A percentile compares a stretch with the other conserved stretches of the same genome.
Conservation (phyloP, 2,329 filamentous ascomycete genomes). For the Colletotrichum tofieldiae region DNA sequence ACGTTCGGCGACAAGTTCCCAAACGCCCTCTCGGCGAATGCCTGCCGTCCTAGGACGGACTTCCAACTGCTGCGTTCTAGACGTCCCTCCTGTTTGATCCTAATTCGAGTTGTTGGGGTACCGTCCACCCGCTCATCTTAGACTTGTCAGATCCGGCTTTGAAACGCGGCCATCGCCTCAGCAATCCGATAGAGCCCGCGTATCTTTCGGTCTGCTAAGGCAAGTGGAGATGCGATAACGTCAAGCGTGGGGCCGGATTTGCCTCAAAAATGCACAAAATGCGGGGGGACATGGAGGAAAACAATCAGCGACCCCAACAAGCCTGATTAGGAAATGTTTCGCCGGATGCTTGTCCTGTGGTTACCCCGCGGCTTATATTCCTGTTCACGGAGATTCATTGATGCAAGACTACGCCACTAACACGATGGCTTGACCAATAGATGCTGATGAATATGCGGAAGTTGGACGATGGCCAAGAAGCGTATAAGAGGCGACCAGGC, state of each 20-base stretch:
- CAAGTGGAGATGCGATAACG: slow-evolving; percentile 6
- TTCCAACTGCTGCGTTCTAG: not conserved
- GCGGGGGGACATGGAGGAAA: slow-evolving; percentile 2
- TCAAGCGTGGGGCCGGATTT: slow-evolving; percentile 24
- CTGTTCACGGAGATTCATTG: slow-evolving; percentile 17
- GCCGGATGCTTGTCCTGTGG: not conserved
- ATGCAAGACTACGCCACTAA: not conserved
- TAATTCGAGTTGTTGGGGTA: not conserved
- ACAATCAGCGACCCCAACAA: not conserved
- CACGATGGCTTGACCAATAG: not conserved
- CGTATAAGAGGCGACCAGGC: not conserved
- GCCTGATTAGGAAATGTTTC: slow-evolving; percentile 18
- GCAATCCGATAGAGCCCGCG: slow-evolving; percentile 1
- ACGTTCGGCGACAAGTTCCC: too few relatives aligned
- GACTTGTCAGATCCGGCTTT: not conserved
- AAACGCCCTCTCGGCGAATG: too few relatives aligned
- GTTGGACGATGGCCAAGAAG: not conserved
- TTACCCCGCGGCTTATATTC: slow-evolving; percentile 30
- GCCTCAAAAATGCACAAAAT: slow-evolving; percentile 15
- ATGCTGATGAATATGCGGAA: too few relatives aligned
- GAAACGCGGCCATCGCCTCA: not conserved
- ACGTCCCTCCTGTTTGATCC: not conserved
- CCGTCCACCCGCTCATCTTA: not conserved
- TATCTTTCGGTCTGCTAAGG: not conserved
- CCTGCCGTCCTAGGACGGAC: too few relatives aligned